Base-by-base conservation (phyloP, 208 protist genomes). In the Eutreptiella sp. region DNA sequence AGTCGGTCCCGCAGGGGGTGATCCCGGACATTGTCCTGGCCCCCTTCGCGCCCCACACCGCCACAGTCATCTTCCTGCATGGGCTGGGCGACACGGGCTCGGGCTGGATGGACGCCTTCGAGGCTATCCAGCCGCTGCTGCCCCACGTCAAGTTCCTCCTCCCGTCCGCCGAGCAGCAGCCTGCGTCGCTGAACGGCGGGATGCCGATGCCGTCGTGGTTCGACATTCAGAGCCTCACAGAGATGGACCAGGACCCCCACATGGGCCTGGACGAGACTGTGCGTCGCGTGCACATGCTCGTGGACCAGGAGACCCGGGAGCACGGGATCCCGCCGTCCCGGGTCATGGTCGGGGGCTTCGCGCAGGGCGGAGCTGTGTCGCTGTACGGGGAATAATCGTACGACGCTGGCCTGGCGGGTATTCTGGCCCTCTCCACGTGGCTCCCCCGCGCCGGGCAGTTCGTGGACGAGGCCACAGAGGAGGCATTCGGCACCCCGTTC, bases 321-420 rank as follows among this genome's bases (percentile, higher is more conserved):
- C 68, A 80, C 63, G 73, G 75, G 41, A 80, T 92, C 32, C 48
- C 75, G 0, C 70, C 75, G 0, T 57, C 65, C 2, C 81, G 88
- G 39, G 82, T 95, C 29, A 71, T 94, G 31, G 85, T 90, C 63
- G 83, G 70, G 21, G 90, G 90, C 21, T 94, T 95, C 65, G 88
- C 80, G 14, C 90, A 95, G 53, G 90, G 90, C 9, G 85, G 75
- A 0, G 85, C 85, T 16, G 38, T 92, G 3, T 85, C 83, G 9
- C 54, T 81, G 3, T 81, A 73, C 36, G 61, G 64, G 33, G 63
- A 50, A 33, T 54, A 77, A 14, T 52, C 45, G 16, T 38, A 43
- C 0, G 14, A 19, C 26, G 2, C 42, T 1, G 54, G 64, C 27
- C 50, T 78, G 24, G 59, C 33, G 19, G 73, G 73, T 19, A 33